phyloP scores from a whole-genome alignment of 192 early-diverging fungal genomes.

The Cetraspora pellucida region DNA sequence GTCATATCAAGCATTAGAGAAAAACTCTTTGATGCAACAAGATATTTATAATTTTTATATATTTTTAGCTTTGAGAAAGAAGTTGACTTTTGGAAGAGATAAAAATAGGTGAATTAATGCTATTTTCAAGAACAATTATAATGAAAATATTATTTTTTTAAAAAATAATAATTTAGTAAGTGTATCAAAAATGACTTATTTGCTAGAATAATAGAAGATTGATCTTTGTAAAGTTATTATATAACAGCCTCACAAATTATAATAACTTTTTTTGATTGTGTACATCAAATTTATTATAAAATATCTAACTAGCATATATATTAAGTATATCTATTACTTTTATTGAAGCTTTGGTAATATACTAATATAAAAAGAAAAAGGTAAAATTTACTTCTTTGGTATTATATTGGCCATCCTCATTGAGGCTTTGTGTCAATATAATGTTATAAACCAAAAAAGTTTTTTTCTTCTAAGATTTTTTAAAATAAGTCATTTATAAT shows the following conservation, averaged over 20 bases:
- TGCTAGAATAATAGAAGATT: constrained; percentile 11
- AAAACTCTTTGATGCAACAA: constrained; percentile 17
- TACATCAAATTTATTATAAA: constrained; percentile 22
- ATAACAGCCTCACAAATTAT: not conserved
- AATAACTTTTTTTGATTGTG: constrained; percentile 17
- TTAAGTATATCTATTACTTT: constrained; percentile 29
- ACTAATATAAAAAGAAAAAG: constrained; percentile 28
- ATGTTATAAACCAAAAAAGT: constrained; percentile 11
- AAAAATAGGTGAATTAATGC: constrained; percentile 19
- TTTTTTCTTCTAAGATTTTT: constrained; percentile 26
- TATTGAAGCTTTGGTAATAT: constrained; percentile 12
- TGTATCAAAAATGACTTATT: constrained; percentile 26
- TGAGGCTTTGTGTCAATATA: constrained; percentile 13
- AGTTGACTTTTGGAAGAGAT: constrained; percentile 28
- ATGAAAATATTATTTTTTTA: constrained; percentile 28
- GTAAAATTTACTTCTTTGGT: constrained; percentile 10
- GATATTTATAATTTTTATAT: constrained; percentile 33
- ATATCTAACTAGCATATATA: constrained; percentile 24
- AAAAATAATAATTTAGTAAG: constrained; percentile 25
- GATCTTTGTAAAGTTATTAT: constrained; percentile 18
- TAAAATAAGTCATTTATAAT: constrained; percentile 15
- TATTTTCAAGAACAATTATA: constrained; percentile 27
- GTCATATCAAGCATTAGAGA: constrained; percentile 25
- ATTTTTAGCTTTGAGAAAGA: constrained; percentile 30
- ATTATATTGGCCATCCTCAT: constrained; percentile 24